Conservation (phyloP, 2,329 filamentous ascomycete genomes). For the Cladosporium sp. region DNA sequence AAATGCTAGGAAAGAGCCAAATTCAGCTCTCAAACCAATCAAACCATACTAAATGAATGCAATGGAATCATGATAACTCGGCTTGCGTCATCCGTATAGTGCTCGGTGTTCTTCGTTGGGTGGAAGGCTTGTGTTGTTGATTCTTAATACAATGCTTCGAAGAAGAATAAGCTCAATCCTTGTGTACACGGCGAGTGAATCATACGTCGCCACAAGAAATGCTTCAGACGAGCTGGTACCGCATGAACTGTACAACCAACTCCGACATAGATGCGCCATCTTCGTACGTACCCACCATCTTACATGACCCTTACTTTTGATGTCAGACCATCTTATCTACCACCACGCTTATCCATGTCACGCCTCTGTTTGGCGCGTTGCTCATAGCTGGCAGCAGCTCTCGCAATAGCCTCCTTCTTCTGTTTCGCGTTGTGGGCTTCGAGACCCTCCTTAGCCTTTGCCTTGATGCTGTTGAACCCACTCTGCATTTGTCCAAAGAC, state of each 20-base stretch:
- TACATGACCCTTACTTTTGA: not conserved
- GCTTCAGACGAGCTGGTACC: too few species aligned
- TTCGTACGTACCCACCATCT: not conserved
- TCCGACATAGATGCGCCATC: not conserved
- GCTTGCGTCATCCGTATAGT: too few species aligned
- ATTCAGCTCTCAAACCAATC: not conserved
- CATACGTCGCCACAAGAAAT: not conserved
- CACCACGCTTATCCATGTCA: slow-evolving; percentile 1
- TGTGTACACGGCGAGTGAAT: not conserved
- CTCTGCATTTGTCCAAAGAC: slow-evolving; percentile 12
- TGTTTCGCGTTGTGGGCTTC: slow-evolving; percentile 12
- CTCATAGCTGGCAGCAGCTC: slow-evolving; percentile 28
- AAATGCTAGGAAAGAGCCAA: not conserved
- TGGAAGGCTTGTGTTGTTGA: too few species aligned
- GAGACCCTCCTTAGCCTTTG: not conserved
- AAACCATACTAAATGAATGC: not conserved
- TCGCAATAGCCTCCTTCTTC: slow-evolving; percentile 19
- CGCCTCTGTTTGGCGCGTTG: slow-evolving; percentile 17
- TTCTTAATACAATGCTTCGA: not conserved
- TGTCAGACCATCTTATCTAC: not conserved
- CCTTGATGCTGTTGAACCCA: not conserved
- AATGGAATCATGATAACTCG: too few species aligned
- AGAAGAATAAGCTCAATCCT: not conserved
- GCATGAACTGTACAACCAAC: not conserved
- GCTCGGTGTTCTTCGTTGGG: too few species aligned